phyloP scores from a whole-genome alignment of 1,284 basidiomycete species.

The Megacollybia platyphylla region DNA sequence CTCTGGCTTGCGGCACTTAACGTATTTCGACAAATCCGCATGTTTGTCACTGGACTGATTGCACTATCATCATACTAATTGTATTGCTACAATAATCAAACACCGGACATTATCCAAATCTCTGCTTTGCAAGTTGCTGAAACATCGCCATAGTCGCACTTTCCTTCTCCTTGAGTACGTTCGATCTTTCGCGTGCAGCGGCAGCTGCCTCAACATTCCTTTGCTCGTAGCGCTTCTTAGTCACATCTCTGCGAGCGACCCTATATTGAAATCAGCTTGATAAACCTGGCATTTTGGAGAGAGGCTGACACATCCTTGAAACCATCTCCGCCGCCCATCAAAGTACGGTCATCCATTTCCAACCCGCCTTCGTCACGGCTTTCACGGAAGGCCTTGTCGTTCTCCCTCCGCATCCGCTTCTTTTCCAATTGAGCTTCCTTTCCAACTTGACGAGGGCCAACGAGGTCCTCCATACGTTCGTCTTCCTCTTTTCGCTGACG shows the following conservation, averaged over 20 bases:
- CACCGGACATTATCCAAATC: slow-evolving; percentile 34
- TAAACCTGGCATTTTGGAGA: slow-evolving; percentile 1
- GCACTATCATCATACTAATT: too few relatives aligned
- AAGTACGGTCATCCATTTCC: slow-evolving; percentile 53
- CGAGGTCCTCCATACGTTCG: slow-evolving; percentile 57
- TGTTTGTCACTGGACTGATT: too few relatives aligned
- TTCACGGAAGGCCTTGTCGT: slow-evolving; percentile 52
- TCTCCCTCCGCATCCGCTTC: slow-evolving; percentile 53
- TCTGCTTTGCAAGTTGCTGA: slow-evolving; percentile 61
- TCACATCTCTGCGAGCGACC: slow-evolving; percentile 55
- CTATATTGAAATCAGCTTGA: slow-evolving; percentile 20
- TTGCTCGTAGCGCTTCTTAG: slow-evolving; percentile 40
- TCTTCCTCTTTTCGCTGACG: slow-evolving; percentile 53
- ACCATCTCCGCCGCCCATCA: slow-evolving; percentile 64
- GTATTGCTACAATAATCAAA: too few relatives aligned
- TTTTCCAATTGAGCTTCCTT: slow-evolving; percentile 67
- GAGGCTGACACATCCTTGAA: slow-evolving; percentile 53
- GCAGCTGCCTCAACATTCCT: slow-evolving; percentile 38
- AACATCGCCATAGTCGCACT: slow-evolving; percentile 80
- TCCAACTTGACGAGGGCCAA: slow-evolving; percentile 62
- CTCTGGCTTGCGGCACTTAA: too few relatives aligned
- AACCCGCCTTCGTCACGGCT: slow-evolving; percentile 52
- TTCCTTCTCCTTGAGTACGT: slow-evolving; percentile 54
- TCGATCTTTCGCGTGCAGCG: slow-evolving; percentile 37
- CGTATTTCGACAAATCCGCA: too few relatives aligned